Evolutionary conservation across 2,329 filamentous ascomycete species (phyloP), one percentile per base, ranked within the genome.

Genomic region (Diaporthe eres): DNA sequence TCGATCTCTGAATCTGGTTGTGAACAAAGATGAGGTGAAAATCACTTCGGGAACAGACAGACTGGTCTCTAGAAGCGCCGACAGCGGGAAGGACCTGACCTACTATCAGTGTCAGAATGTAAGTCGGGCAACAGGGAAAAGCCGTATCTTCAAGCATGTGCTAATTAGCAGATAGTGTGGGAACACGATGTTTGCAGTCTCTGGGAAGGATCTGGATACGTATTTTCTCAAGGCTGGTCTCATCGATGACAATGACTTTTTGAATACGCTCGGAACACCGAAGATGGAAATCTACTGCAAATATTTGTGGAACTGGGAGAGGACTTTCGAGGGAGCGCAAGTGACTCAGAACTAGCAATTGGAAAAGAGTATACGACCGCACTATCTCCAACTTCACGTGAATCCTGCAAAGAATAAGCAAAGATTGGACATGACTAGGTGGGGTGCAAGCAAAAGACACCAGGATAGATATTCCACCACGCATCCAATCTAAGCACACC

Each of bases 171-270:
- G 10, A 15, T 13, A 75, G 74, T 75, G 74, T 34, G 74, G 74
- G 25, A 73, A 49, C 42, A 73, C 71, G 9, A 72, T 75, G 58
- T 75, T 42, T 47, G 70, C 68, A 8, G 58, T 57, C 3, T 19
- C 74, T 8, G 42, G 19, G 12, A 51, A 39, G 2, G 37, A 9
- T 15, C 70, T 51, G 6, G 60, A 44, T 9, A 49, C 22, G 4
- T 72, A 44, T 3, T 58, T 72, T 22, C 47, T 75, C 39, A 75
- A 75, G 74, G 65, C 58, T 13, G 74, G 74, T 19, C 74, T 75
- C 12, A 22, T 73, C 5, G 74, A 75, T 37, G 74, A 75, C 70
- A 67, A 37, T 12, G 42, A 49, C 0, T 75, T 73, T n/a, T 7
- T 75, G 25, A 63, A 75, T 17, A 22, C 17, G 3, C 37, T 75